A percentile compares a stretch with the other conserved stretches of the same genome.
These are phyloP conservation scores for Glaciozyma antarctica DNA, from an alignment of 768 basidiomycete species.

Conservation along the genomic window DNA sequence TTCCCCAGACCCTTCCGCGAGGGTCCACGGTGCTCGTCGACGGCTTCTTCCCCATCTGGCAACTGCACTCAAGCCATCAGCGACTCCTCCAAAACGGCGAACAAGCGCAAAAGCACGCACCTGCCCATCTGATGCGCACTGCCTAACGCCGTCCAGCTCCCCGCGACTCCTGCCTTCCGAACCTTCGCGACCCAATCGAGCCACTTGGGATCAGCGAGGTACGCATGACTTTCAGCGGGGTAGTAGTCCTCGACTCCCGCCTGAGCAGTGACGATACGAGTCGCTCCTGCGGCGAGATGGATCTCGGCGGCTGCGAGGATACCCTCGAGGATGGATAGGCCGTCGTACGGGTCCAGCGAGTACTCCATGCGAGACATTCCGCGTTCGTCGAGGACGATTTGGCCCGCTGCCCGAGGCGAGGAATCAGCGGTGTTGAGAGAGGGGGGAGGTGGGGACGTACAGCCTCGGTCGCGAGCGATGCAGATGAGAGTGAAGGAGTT, in stretches of 20 bases:
- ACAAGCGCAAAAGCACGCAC: neutral
- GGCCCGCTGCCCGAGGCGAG: conserved; percentile 5
- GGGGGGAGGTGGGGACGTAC: conserved; percentile 4
- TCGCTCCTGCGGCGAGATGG: conserved; percentile 30
- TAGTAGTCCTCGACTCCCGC: conserved; percentile 24
- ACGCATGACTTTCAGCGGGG: conserved; percentile 7
- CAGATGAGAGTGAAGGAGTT: conserved; percentile 31
- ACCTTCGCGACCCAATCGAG: conserved; percentile 29
- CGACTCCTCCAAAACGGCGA: neutral
- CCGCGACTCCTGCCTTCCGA: conserved; percentile 17
- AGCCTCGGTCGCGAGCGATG: conserved; percentile 33
- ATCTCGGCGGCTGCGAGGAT: conserved; percentile 29
- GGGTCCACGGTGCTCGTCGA: conserved; percentile 34
- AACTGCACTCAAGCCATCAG: conserved; percentile 5
- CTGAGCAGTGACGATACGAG: conserved; percentile 28
- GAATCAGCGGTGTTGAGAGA: too few species aligned
- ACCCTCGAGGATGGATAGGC: conserved; percentile 22
- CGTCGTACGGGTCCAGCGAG: conserved; percentile 31
- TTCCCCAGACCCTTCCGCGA: conserved; percentile 36
- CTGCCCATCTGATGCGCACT: conserved; percentile 39
- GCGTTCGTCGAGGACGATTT: conserved; percentile 26
- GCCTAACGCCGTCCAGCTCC: neutral
- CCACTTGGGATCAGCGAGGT: conserved; percentile 26
- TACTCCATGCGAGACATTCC: conserved; percentile 30
- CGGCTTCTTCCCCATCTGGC: conserved; percentile 34